Conservation (phyloP, 1,139 yeast species). For the Protomyces arabidopsidicola region DNA sequence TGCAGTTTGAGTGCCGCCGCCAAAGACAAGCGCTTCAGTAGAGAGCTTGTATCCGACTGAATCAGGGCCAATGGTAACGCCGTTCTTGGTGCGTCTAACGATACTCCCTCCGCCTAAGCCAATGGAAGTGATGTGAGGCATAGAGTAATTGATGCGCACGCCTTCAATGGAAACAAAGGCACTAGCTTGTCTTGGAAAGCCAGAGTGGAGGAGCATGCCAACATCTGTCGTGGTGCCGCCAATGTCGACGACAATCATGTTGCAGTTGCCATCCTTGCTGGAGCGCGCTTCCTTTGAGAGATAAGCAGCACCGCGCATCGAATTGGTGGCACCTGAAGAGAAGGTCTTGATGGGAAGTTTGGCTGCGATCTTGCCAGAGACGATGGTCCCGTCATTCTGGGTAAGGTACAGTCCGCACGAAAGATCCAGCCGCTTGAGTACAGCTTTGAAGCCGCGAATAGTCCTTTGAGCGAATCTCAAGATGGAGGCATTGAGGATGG, state of each 20-base stretch:
- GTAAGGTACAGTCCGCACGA: conserved; percentile 44
- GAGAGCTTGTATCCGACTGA: conserved; percentile 44
- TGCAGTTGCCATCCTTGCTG: conserved; percentile 37
- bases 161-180: conserved; percentile 45
- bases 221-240: conserved; percentile 50
- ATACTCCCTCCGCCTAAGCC: conserved; percentile 49
- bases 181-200: conserved; percentile 45
- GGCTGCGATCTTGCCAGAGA: conserved; percentile 42
- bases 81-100: conserved; percentile 38
- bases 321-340: conserved; percentile 48
- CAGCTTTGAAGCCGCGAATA: conserved; percentile 41
- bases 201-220: conserved; percentile 43
- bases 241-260: conserved; percentile 44
- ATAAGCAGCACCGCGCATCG: conserved; percentile 48
- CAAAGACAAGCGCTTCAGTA: conserved; percentile 41
- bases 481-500: conserved; percentile 46
- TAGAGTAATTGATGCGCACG: conserved; percentile 45
- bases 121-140: conserved; percentile 47
- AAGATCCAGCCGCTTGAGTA: conserved; percentile 40
- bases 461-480: conserved; percentile 43
- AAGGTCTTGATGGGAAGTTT: conserved; percentile 44
- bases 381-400: conserved; percentile 47
- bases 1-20: conserved; percentile 42
- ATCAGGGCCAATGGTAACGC: conserved; percentile 44
- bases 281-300: conserved; percentile 37